Evolutionary conservation across 805 yeast species (phyloP).

Genomic region (Candida hispaniensis): DNA sequence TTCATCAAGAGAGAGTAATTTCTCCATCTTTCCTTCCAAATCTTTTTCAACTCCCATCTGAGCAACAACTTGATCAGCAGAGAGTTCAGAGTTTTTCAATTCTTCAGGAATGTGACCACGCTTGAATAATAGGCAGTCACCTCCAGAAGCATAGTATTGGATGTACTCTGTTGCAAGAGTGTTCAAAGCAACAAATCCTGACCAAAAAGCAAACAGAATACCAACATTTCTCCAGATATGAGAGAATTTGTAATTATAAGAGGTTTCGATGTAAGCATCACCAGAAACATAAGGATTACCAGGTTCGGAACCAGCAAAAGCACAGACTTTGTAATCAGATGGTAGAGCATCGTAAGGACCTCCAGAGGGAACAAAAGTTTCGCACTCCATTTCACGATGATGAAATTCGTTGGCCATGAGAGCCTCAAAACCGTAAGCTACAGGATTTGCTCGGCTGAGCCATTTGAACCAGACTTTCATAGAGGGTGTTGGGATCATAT

Average conservation of each 20-base stretch:
- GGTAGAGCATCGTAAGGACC: conserved; percentile 37
- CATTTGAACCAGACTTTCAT: conserved; percentile 68
- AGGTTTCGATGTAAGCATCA: conserved; percentile 39
- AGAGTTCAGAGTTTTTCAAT: conserved; percentile 26
- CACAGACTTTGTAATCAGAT: conserved; percentile 40
- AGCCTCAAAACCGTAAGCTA: conserved; percentile 50
- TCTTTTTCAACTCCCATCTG: conserved; percentile 20
- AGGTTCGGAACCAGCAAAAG: conserved; percentile 46
- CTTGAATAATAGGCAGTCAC: conserved; percentile 28
- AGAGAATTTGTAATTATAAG: conserved; percentile 42
- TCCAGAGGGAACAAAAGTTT: conserved; percentile 50
- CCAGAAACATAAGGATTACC: conserved; percentile 50
- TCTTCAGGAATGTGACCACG: conserved; percentile 31
- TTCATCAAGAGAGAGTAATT: conserved; percentile 16
- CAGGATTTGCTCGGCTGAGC: conserved; percentile 49
- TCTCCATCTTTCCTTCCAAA: conserved; percentile 25
- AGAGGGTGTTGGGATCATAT: conserved; percentile 45
- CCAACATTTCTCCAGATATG: conserved; percentile 81
- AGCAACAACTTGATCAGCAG: conserved; percentile 21
- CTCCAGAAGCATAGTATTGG: conserved; percentile 26
- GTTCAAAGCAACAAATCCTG: conserved; percentile 30
- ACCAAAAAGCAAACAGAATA: conserved; percentile 43
- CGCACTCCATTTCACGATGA: conserved; percentile 45
- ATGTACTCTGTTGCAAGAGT: conserved; percentile 29
- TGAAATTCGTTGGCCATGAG: conserved; percentile 58